Evolutionary conservation across 2,329 filamentous ascomycete genomes (phyloP), one percentile per base, ranked within the genome.

Genomic region (Corniculantispora saksenae): DNA sequence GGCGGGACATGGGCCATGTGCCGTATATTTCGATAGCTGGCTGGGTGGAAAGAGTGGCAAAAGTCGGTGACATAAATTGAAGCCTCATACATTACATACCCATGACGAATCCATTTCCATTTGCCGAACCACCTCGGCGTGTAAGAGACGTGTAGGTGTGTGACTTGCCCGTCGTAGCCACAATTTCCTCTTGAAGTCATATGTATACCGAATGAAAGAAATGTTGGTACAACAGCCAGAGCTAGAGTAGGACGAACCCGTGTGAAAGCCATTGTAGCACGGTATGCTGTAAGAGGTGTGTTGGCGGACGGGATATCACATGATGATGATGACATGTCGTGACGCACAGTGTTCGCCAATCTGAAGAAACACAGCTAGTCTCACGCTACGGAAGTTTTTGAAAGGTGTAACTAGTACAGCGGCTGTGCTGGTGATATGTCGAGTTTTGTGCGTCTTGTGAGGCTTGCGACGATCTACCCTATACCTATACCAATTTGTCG

Each of bases 391-490:
- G 45, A 15, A n/a, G 17, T n/a, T 60, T 51, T 51, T 60, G 45
- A 51, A 45, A 51, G 45, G 45, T 60, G 47, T 25, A 19, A 60
- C 57, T 21, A 60, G 12, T 21, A 32, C 32, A 32, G 29, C n/a
- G n/a, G 47, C 17, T 53, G 17, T 23, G 51, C 17, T 61, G 15
- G 59, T 61, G 48, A 61, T 61, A 54, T 35, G 32, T 51, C n/a
- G n/a, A n/a, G n/a, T n/a, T n/a, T 40, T n/a, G 47, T n/a, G 21
- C 10, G 17, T 25, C 15, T 17, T 43, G 15, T 23, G 32, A 32
- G 10, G 32, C 32, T 32, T 32, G 10, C 43, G 2, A 12, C 27
- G 38, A 17, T 12, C 59, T 61, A 61, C 59, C 59, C 59, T 61
- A 17, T 2, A 61, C 35, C 23, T 43, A 38, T 32, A 15, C 29